Base-by-base conservation (phyloP, 1,139 yeast species). In the Taiozyma onychis region DNA sequence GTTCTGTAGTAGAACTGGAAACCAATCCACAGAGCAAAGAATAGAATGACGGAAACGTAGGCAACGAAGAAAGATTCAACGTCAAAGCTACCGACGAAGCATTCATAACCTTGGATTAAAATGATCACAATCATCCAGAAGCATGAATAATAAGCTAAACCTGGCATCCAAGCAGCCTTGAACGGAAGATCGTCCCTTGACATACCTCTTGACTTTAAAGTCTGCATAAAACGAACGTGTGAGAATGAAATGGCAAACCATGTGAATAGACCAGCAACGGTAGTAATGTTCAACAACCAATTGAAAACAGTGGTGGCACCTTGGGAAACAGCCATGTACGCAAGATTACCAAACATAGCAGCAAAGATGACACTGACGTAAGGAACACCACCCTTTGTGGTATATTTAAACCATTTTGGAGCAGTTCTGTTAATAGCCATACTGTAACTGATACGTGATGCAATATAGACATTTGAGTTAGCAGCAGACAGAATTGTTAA, bases 271-370 rank as follows among this genome's bases (percentile, higher is more conserved):
- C 85, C 85, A 14, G 84, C 75, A 41, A 79, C 78, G 16, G 86
- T 83, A 24, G 85, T 76, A 53, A 87, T 77, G 65, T 84, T 83
- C 59, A 85, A 76, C 56, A 89, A 78, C 88, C 95, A 89, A 60
- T 75, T 70, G 72, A 88, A 89, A 18, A 89, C 96, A 14, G 77
- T 72, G 47, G 73, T 73, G 45, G 95, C 91, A 47, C 70, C 67
- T 47, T 72, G 66, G 32, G 85, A 77, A 56, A 80, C 73, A 35
- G 46, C 87, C 72, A 89, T 74, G 66, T 81, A 83, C 2, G 90
- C 88, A 56, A 78, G 72, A 42, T 79, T 66, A 48, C 89, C 89
- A 57, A 83, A 76, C 2, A 74, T 62, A 14, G 87, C 73, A 6
- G 88, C 81, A 56, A 71, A 66, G 3, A 75, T 46, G 39, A 83